Evolutionary conservation across 2,329 filamentous ascomycete genomes (phyloP).

Genomic region (Coniochaeta ligniaria): DNA sequence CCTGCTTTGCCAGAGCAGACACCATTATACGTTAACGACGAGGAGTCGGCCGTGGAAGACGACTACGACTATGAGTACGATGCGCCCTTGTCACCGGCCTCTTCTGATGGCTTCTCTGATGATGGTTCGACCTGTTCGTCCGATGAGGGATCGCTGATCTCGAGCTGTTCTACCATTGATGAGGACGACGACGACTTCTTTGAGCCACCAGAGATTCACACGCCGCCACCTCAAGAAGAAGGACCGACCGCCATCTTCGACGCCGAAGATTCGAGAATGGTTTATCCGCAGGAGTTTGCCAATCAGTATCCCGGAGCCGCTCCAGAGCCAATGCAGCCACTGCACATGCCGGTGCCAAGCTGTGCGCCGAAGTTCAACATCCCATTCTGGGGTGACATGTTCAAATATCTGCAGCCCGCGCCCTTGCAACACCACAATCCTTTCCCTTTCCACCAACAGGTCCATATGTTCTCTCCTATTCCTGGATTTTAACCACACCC

Average conservation of each 20-base stretch:
- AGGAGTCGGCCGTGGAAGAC: conserved; percentile 32
- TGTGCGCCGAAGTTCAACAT: conserved; percentile 41
- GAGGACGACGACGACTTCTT: conserved; percentile 36
- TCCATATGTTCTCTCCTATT: conserved; percentile 42
- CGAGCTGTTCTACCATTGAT: conserved; percentile 45
- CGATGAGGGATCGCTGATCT: conserved; percentile 48
- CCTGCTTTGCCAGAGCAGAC: conserved; percentile 34
- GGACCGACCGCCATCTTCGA: conserved; percentile 32
- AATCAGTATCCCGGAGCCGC: conserved; percentile 37
- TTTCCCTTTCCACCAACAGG: conserved; percentile 44
- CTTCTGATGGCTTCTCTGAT: conserved; percentile 30
- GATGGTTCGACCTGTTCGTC: conserved; percentile 37
- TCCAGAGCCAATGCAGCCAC: conserved; percentile 27
- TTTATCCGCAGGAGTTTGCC: conserved; percentile 39
- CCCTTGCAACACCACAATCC: conserved; percentile 38
- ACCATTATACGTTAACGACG: conserved; percentile 40
- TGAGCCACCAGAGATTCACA: conserved; percentile 32
- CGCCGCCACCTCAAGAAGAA: conserved; percentile 23
- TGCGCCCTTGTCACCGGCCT: conserved; percentile 40
- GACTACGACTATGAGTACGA: conserved; percentile 33
- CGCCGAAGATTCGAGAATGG: conserved; percentile 34
- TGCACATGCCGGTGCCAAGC: conserved; percentile 18
- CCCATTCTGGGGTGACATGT: conserved; percentile 39
- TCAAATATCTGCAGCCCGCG: conserved; percentile 40
- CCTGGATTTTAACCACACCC: conserved; percentile 37